A percentile compares a stretch with the other conserved stretches of the same genome.
phyloP scores from a whole-genome alignment of 2,329 filamentous ascomycete species.

The Penicillium sp. region DNA sequence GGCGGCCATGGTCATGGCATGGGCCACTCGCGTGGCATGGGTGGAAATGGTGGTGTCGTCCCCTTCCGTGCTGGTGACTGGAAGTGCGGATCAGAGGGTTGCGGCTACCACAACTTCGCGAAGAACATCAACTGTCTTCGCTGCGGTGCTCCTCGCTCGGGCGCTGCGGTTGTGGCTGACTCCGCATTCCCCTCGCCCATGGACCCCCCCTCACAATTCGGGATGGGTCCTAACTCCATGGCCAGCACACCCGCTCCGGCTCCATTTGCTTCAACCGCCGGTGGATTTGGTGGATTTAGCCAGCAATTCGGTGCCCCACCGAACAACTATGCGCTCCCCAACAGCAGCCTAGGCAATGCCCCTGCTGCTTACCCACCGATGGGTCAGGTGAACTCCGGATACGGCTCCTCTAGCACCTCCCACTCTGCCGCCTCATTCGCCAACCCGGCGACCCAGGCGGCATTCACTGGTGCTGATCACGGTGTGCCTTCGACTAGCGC shows the following conservation, averaged over 20 bases:
- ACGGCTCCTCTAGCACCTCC: slow-evolving; percentile 71
- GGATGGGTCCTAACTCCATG: slow-evolving; percentile 87
- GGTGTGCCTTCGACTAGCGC: slow-evolving; percentile 75
- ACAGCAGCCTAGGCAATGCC: slow-evolving; percentile 71
- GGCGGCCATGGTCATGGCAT: slow-evolving; percentile 57
- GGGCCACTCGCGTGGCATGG: slow-evolving; percentile 64
- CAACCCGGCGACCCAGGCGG: slow-evolving; percentile 88
- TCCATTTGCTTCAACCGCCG: slow-evolving; percentile 69
- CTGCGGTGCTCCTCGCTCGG: slow-evolving; percentile 91
- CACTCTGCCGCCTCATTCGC: slow-evolving; percentile 88
- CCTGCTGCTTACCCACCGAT: slow-evolving; percentile 74
- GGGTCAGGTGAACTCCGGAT: slow-evolving; percentile 73
- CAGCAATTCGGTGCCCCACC: slow-evolving; percentile 82
- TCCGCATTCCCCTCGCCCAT: slow-evolving; percentile 88
- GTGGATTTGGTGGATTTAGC: slow-evolving; percentile 65
- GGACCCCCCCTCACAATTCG: slow-evolving; percentile 79
- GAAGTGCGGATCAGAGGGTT: slow-evolving; percentile 97
- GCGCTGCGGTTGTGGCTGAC: slow-evolving; percentile 90
- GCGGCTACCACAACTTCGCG: slow-evolving; percentile 98
- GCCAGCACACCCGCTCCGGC: slow-evolving; percentile 76
- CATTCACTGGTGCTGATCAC: slow-evolving; percentile 86
- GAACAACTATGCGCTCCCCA: slow-evolving; percentile 86
- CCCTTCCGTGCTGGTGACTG: slow-evolving; percentile 98
- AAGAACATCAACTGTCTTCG: slow-evolving; percentile 98
- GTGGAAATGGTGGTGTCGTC: slow-evolving; percentile 77